Evolutionary conservation across 2,329 filamentous ascomycete genomes (phyloP).

Genomic region (Monilinia aucupariae): DNA sequence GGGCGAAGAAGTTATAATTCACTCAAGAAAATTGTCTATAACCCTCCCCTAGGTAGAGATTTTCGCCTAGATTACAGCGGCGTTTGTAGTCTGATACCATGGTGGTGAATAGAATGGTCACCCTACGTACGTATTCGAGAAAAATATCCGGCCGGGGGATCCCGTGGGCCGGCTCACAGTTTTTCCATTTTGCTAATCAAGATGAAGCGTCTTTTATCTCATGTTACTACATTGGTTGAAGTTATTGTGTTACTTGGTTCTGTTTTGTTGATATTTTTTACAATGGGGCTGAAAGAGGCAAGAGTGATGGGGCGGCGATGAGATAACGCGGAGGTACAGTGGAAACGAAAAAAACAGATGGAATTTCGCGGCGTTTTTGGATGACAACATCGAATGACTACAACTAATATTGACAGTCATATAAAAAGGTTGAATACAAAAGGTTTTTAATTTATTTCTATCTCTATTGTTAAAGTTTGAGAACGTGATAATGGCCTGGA

Average conservation of each 20-base stretch:
- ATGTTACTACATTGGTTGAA: background rate
- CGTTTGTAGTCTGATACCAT: too few relatives aligned
- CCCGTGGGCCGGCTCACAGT: background rate
- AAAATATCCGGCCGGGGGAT: background rate
- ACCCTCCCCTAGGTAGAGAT: too few relatives aligned
- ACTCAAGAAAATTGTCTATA: background rate
- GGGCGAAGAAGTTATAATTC: background rate
- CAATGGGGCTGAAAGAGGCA: background rate
- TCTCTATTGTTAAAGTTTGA: background rate
- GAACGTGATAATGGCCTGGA: background rate
- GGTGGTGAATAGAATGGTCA: background rate
- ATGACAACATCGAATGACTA: background rate
- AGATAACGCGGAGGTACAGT: too few relatives aligned
- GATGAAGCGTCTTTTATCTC: background rate
- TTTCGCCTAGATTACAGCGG: too few relatives aligned
- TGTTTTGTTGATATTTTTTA: background rate
- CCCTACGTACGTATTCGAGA: background rate
- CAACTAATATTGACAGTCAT: background rate
- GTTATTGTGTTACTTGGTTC: background rate
- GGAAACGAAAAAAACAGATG: background rate
- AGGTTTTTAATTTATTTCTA: background rate
- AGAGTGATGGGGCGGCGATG: background rate
- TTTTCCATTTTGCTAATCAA: background rate
- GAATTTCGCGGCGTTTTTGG: too few relatives aligned
- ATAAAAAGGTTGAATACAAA: too few relatives aligned